Conservation (phyloP, 2,329 filamentous ascomycete species). For the Alternaria sp. region DNA sequence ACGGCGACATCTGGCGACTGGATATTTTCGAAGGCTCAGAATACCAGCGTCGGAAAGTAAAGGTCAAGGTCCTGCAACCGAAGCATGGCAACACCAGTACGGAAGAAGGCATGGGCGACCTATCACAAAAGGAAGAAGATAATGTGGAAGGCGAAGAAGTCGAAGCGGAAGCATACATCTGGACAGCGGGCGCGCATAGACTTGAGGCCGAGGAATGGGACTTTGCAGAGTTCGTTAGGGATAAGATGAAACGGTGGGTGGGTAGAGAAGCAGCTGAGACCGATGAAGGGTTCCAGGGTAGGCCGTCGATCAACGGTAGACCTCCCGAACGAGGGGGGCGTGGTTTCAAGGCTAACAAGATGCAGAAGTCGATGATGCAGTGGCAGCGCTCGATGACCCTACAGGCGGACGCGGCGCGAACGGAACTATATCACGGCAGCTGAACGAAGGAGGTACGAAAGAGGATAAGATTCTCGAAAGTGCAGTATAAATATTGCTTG, state of each 20-base stretch:
- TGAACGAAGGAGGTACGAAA: conserved; percentile 30
- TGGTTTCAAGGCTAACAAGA: conserved; percentile 5
- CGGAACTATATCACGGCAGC: conserved; percentile 49
- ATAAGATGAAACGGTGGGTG: conserved; percentile 72
- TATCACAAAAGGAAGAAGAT: conserved; percentile 31
- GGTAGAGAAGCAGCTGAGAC: conserved; percentile 50
- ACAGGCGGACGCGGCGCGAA: conserved; percentile 54
- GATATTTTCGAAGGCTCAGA: conserved; percentile 83
- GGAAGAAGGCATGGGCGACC: conserved; percentile 31
- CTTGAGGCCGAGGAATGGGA: conserved; percentile 86
- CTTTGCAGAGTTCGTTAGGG: conserved; percentile 78
- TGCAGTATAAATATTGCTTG: conserved; percentile 34
- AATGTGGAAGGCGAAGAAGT: conserved; percentile 47
- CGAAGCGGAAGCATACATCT: conserved; percentile 59
- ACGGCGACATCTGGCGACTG: conserved; percentile 74
- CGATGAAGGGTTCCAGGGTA: conserved; percentile 55
- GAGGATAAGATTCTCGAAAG: conserved; percentile 33
- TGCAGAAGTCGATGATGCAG: conserved; percentile 54
- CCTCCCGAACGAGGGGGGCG: background rate
- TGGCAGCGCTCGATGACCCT: conserved; percentile 48
- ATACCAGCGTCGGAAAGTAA: conserved; percentile 65
- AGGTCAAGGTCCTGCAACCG: conserved; percentile 51
- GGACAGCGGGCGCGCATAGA: conserved; percentile 50
- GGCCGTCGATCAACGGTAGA: conserved; percentile 35
- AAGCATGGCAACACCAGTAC: conserved; percentile 7